phyloP scores from a whole-genome alignment of 129 eudicot genomes.

The Ambrosia artemisiifolia region DNA sequence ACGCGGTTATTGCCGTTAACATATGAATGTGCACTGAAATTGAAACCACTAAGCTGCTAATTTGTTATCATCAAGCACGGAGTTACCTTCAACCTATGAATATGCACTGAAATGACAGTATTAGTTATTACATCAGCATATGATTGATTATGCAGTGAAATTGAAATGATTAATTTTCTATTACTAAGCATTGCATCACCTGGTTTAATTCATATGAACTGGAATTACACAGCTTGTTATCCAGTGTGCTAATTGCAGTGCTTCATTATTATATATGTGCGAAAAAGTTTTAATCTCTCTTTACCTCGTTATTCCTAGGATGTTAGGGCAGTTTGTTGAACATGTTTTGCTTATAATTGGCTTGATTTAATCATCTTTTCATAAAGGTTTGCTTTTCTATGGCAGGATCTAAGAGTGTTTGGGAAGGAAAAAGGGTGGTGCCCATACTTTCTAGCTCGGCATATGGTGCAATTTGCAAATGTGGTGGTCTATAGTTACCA shows the following conservation, averaged over 20 bases:
- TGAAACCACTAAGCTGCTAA: not conserved
- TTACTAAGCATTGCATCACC: not conserved
- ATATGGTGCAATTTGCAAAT: slow-evolving; percentile 92
- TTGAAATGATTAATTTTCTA: not conserved
- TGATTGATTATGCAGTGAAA: not conserved
- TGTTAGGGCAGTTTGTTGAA: not conserved
- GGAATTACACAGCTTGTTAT: not conserved
- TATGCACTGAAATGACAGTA: not conserved
- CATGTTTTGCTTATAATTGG: not conserved
- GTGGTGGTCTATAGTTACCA: slow-evolving; percentile 98
- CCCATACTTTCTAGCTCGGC: slow-evolving; percentile 91
- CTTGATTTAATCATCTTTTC: not conserved
- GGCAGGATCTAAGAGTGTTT: slow-evolving; percentile 75
- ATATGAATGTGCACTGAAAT: not conserved
- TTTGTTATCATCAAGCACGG: not conserved
- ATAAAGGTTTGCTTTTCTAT: not conserved
- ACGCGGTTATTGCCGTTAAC: not conserved
- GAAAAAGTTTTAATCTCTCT: not conserved
- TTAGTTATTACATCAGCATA: not conserved
- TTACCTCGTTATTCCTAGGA: not conserved
- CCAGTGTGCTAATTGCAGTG: not conserved
- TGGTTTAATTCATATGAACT: not conserved
- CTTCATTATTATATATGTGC: not conserved
- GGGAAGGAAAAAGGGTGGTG: slow-evolving; percentile 97
- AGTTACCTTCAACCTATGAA: not conserved